These are phyloP conservation scores for Chenopodium formosanum DNA, from an alignment of 148 eudicot species.

Conservation along the genomic window DNA sequence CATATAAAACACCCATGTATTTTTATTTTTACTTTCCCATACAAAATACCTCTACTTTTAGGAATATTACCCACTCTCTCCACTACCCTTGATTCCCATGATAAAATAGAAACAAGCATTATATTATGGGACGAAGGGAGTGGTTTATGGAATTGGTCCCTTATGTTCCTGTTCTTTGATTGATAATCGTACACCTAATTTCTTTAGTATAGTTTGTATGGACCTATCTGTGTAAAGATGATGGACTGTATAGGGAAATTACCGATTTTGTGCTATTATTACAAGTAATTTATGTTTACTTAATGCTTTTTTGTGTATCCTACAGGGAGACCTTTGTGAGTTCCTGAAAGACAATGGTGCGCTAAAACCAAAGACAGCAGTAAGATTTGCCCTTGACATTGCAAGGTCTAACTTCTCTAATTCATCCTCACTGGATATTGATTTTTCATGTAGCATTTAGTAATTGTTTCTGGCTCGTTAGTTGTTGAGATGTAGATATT, in stretches of 20 bases:
- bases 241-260: not conserved
- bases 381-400: constrained; percentile 82
- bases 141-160: too few relatives aligned
- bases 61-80: too few relatives aligned
- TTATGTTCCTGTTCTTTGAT: not conserved
- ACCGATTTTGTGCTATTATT: not conserved
- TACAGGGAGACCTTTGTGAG: constrained; percentile 80
- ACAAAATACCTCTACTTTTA: too few relatives aligned
- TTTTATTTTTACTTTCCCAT: too few relatives aligned
- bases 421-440: constrained; percentile 2
- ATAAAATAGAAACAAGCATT: too few relatives aligned
- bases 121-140: too few relatives aligned
- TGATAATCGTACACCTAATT: not conserved
- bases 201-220: not conserved
- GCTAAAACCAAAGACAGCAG: constrained; percentile 65
- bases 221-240: not conserved
- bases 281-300: not conserved
- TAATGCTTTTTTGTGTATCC: constrained; percentile 24
- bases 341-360: constrained; percentile 61
- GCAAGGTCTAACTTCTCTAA: constrained; percentile 55
- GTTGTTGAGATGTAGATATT: not conserved
- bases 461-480: not conserved
- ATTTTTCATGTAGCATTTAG: not conserved
- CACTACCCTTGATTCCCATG: too few relatives aligned
- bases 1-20: too few relatives aligned